Conservation (phyloP, 31 red algal genomes). For the Bonnemaisonia californica region DNA sequence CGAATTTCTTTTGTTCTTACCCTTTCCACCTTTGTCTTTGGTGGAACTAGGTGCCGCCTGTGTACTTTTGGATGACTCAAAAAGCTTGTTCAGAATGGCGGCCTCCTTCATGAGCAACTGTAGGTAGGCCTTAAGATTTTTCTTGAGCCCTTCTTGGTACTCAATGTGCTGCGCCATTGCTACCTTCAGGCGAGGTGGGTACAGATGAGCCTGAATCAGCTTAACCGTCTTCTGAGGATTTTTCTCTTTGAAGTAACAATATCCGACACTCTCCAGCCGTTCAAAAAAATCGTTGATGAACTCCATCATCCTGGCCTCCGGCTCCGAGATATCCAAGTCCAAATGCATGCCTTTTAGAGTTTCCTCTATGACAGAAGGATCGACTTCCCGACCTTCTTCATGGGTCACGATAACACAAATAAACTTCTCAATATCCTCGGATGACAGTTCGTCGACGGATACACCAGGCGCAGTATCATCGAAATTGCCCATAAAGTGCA, state of each 20-base stretch:
- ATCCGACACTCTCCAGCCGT: constrained; percentile 13
- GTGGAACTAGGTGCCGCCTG: background rate
- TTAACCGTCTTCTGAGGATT: constrained; percentile 20
- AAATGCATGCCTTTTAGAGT: background rate
- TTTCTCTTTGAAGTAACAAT: constrained; percentile 27
- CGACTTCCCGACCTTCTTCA: background rate
- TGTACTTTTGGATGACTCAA: too few relatives aligned
- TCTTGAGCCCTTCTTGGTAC: constrained; percentile 6
- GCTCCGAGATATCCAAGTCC: constrained; percentile 12
- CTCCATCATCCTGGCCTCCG: constrained; percentile 7
- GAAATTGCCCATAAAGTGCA: constrained; percentile 39
- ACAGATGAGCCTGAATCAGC: constrained; percentile 6
- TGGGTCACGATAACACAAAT: constrained; percentile 1
- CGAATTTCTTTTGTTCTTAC: background rate
- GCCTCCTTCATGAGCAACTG: background rate
- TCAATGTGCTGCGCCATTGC: background rate
- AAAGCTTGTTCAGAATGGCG: background rate
- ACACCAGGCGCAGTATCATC: constrained; percentile 18
- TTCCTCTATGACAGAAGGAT: constrained; percentile 15
- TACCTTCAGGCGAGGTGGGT: background rate
- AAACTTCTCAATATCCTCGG: constrained; percentile 36
- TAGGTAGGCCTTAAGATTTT: background rate
- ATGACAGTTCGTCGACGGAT: constrained; percentile 6
- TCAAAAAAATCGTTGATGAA: constrained; percentile 23
- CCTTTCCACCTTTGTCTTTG: background rate